Percentiles rank a stretch among this genome's conserved stretches.
phyloP scores from a whole-genome alignment of 495 filamentous ascomycete species.

The Talaromyces nanjingensis region DNA sequence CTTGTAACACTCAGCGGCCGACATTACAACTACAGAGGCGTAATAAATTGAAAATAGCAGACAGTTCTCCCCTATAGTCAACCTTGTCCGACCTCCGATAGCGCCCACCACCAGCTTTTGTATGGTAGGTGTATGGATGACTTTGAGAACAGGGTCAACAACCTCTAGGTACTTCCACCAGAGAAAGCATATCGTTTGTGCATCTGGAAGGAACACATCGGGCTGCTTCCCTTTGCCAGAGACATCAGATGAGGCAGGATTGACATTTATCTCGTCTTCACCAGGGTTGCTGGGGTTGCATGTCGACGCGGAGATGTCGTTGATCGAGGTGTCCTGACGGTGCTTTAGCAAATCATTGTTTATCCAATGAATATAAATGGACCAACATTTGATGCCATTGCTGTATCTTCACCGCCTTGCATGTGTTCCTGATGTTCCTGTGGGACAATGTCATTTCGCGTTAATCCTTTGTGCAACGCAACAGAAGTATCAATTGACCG shows the following conservation, averaged over 20 bases:
- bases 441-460: background rate
- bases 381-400: background rate
- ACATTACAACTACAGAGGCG: slow-evolving; percentile 55
- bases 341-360: background rate
- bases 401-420: background rate
- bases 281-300: background rate
- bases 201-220: slow-evolving; percentile 7
- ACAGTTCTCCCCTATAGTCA: slow-evolving; percentile 39
- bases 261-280: background rate
- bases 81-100: background rate
- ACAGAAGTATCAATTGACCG: background rate
- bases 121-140: slow-evolving; percentile 18
- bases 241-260: background rate
- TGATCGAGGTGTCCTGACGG: background rate
- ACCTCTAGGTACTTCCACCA: slow-evolving; percentile 20
- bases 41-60: slow-evolving; percentile 71
- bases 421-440: background rate
- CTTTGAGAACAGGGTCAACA: slow-evolving; percentile 20
- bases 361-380: background rate
- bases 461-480: background rate
- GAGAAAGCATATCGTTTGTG: slow-evolving; percentile 8
- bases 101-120: slow-evolving; percentile 13
- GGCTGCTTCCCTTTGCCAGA: background rate
- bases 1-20: slow-evolving; percentile 19
- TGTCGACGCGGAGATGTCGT: background rate